These are phyloP conservation scores for Boletus sp. DNA, from an alignment of 768 basidiomycete genomes.

Conservation along the genomic window DNA sequence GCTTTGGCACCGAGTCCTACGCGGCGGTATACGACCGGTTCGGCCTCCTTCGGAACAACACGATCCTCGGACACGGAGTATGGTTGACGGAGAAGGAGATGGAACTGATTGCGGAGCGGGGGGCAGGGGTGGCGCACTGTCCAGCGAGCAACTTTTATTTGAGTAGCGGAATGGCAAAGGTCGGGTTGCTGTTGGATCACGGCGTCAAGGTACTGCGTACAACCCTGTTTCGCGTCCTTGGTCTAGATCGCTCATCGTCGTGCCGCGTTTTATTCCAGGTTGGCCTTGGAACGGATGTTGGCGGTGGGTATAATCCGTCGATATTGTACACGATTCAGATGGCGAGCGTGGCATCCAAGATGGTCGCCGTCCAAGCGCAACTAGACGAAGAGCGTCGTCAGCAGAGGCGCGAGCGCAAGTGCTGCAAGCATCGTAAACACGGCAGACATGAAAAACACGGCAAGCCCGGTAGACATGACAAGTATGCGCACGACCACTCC, in stretches of 20 bases:
- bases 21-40: constrained; percentile 76
- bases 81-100: constrained; percentile 74
- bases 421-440: not conserved
- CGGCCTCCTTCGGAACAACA: constrained; percentile 70
- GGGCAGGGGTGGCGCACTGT: constrained; percentile 86
- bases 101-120: constrained; percentile 55
- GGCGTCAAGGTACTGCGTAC: constrained; percentile 67
- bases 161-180: constrained; percentile 74
- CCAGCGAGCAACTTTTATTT: constrained; percentile 92
- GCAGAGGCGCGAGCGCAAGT: not conserved
- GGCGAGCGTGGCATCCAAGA: constrained; percentile 77
- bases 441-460: not conserved
- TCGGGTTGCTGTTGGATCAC: constrained; percentile 72
- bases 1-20: constrained; percentile 72
- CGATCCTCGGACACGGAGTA: constrained; percentile 83
- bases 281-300: constrained; percentile 87
- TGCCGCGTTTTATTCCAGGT: constrained; percentile 48
- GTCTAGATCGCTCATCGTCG: not conserved
- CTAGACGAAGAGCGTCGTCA: constrained; percentile 14
- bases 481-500: not conserved
- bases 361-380: constrained; percentile 49
- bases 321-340: constrained; percentile 75
- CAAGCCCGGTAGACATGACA: not conserved
- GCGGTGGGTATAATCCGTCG: constrained; percentile 81
- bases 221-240: not conserved